These are phyloP conservation scores for Coemansia asiatica DNA, from an alignment of 192 early-diverging fungal species.

Conservation along the genomic window DNA sequence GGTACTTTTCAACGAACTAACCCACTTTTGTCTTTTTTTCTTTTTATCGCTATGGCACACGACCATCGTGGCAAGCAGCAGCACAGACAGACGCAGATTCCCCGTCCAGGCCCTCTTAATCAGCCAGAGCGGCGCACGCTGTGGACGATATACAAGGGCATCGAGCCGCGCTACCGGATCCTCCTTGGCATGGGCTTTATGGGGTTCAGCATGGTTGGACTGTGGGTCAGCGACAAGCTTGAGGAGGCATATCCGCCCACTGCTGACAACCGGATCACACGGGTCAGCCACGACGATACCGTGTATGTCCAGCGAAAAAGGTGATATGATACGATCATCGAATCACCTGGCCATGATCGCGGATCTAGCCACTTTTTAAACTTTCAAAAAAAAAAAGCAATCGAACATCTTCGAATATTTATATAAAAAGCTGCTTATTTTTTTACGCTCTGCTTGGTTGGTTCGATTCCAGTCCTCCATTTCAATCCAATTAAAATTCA, in stretches of 20 bases:
- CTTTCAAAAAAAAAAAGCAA: constrained; percentile 1
- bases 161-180: constrained; percentile 48
- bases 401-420: not conserved
- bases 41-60: not conserved
- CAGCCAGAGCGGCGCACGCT: constrained; percentile 25
- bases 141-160: constrained; percentile 50
- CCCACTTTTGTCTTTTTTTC: not conserved
- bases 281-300: constrained; percentile 25
- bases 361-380: not conserved
- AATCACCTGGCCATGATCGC: not conserved
- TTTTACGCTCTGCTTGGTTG: not conserved
- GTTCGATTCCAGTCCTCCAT: not conserved
- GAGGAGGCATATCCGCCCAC: constrained; percentile 36
- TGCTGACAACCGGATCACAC: constrained; percentile 36
- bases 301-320: constrained; percentile 7
- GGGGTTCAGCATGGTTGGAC: constrained; percentile 50
- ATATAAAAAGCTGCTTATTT: not conserved
- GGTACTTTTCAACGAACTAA: not conserved
- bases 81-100: constrained; percentile 2
- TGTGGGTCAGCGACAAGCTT: constrained; percentile 54
- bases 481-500: not conserved
- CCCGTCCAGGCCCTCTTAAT: not conserved
- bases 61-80: not conserved
- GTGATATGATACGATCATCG: not conserved
- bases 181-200: constrained; percentile 54